Conservation (phyloP, 208 protist species). For the Acanthamoeba healyi region DNA sequence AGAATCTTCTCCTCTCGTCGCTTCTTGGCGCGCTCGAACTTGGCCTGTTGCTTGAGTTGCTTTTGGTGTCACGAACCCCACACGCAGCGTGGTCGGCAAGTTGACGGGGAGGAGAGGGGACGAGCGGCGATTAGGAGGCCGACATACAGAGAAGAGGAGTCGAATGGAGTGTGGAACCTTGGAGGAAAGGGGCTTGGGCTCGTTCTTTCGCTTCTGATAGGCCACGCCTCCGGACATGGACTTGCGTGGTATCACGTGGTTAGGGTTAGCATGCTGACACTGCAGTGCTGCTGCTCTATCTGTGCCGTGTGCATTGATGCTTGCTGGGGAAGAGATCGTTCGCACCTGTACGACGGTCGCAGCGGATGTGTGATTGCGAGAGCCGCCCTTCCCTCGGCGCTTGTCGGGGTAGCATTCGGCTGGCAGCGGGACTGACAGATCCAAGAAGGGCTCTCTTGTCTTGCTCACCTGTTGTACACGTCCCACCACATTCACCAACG, state of each 20-base stretch:
- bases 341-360: too few species aligned
- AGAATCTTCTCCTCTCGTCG: neutral
- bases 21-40: neutral
- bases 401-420: neutral
- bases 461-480: slow-evolving; percentile 63
- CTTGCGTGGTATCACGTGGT: too few species aligned
- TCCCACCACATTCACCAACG: too few species aligned
- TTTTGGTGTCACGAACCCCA: too few species aligned
- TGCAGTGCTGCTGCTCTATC: too few species aligned
- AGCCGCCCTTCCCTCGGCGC: neutral
- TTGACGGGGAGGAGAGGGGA: neutral
- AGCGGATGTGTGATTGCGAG: too few species aligned
- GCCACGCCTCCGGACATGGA: neutral
- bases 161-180: neutral
- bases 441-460: slow-evolving; percentile 77
- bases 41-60: neutral
- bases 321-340: too few species aligned
- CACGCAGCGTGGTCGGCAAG: too few species aligned
- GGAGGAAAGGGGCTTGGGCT: neutral
- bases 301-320: too few species aligned
- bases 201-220: neutral
- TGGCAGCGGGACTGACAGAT: slow-evolving; percentile 77
- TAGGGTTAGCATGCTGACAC: too few species aligned
- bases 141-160: too few species aligned
- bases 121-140: too few species aligned